Conservation (phyloP, 441 rosid species). For the Aleurites moluccanus region DNA sequence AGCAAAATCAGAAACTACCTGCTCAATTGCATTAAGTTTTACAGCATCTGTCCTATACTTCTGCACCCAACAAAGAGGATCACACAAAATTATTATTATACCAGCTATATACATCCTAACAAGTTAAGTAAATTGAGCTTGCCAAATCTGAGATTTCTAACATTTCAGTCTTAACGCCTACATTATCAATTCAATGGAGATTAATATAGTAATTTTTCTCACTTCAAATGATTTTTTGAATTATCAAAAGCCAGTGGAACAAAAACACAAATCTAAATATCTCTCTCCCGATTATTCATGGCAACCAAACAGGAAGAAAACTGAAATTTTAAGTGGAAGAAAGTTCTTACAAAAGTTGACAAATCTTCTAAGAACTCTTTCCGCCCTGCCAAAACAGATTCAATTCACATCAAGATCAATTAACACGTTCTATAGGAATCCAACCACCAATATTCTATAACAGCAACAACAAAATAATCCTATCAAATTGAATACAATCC, state of each 20-base stretch:
- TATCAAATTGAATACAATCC: background rate
- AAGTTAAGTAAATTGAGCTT: background rate
- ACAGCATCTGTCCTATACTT: constrained; percentile 45
- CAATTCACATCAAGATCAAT: constrained; percentile 28
- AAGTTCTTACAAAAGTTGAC: constrained; percentile 52
- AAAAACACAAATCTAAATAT: background rate
- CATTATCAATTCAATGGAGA: constrained; percentile 1
- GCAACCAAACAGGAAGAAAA: constrained; percentile 11
- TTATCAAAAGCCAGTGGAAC: background rate
- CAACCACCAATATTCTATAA: constrained; percentile 10
- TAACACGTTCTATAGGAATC: background rate
- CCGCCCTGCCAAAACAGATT: constrained; percentile 45
- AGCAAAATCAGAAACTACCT: constrained; percentile 44
- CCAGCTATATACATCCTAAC: background rate
- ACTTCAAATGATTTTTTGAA: background rate
- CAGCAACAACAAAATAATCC: constrained; percentile 3
- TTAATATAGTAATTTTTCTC: background rate
- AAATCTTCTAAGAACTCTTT: constrained; percentile 64
- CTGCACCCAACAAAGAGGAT: constrained; percentile 47
- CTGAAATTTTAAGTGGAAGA: constrained; percentile 19
- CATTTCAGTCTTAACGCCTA: background rate
- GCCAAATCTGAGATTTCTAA: background rate
- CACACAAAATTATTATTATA: background rate
- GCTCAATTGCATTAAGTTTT: constrained; percentile 56
- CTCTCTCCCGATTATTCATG: constrained; percentile 6